Percentiles rank a stretch among this genome's conserved stretches.
Conservation (phyloP, 78 protist species). For the Dictyostelium intermedium region DNA sequence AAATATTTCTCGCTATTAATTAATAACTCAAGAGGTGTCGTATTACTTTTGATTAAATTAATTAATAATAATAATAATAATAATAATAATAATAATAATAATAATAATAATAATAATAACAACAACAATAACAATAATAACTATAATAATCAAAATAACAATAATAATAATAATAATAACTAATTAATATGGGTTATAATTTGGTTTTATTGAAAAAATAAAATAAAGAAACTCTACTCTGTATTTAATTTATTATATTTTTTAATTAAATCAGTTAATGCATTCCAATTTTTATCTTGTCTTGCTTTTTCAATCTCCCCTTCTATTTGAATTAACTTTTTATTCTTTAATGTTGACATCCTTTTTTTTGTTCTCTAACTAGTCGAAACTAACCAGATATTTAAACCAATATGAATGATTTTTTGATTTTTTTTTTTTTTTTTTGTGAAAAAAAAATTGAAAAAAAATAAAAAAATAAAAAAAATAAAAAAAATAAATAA, state of each 20-base stretch:
- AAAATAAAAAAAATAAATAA: too few relatives aligned
- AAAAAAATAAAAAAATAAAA: too few relatives aligned
- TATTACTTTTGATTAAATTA: not conserved
- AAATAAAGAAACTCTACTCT: not conserved
- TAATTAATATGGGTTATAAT: not conserved
- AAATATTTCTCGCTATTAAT: conserved; percentile 54
- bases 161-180: not conserved
- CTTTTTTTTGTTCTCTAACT: not conserved
- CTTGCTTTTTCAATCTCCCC: conserved; percentile 68
- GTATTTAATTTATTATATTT: conserved; percentile 16
- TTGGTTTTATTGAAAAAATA: not conserved
- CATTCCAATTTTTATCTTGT: conserved; percentile 42
- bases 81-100: not conserved
- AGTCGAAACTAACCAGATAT: not conserved
- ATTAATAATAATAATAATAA: not conserved
- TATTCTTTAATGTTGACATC: conserved; percentile 27
- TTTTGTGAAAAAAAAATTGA: too few relatives aligned
- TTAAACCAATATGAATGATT: not conserved
- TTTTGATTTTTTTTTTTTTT: not conserved
- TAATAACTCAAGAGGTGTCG: conserved; percentile 17
- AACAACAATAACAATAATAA: not conserved
- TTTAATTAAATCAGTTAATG: not conserved
- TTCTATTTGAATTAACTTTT: conserved; percentile 17
- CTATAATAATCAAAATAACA: too few relatives aligned
- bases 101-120: not conserved